A percentile compares a stretch with the other conserved stretches of the same genome.
These are phyloP conservation scores for Elaeis guineensis DNA, from an alignment of 176 grass and related monocot genomes.

Conservation along the genomic window DNA sequence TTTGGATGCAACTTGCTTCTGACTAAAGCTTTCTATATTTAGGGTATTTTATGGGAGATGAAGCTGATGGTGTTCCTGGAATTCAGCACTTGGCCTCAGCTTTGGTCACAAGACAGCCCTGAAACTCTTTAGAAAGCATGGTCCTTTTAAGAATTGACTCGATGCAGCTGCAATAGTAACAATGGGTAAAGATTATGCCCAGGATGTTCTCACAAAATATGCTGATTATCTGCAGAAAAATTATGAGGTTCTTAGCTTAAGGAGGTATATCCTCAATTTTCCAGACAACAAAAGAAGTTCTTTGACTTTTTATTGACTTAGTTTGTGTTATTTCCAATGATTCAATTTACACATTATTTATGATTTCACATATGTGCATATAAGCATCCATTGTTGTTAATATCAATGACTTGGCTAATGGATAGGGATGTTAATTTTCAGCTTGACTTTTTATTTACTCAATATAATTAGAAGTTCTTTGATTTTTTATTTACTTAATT, in stretches of 20 bases:
- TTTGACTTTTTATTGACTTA: background rate
- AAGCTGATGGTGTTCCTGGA: slow-evolving; percentile 83
- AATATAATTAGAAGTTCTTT: background rate
- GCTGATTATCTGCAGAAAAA: slow-evolving; percentile 83
- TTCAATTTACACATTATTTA: no score
- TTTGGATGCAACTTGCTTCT: background rate
- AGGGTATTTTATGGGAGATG: slow-evolving; percentile 73
- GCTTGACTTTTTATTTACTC: no score
- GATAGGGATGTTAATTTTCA: no score
- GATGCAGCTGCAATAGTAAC: slow-evolving; percentile 57
- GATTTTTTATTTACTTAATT: background rate
- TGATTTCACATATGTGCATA: no score
- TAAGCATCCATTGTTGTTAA: no score
- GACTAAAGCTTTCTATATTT: background rate
- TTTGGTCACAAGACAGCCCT: slow-evolving; percentile 82
- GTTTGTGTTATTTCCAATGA: background rate
- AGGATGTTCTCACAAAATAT: slow-evolving; percentile 70
- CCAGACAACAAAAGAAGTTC: background rate
- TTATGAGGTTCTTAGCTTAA: slow-evolving; percentile 77
- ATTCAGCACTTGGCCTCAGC: slow-evolving; percentile 67
- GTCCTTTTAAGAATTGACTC: slow-evolving; percentile 74
- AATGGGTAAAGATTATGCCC: slow-evolving; percentile 80
- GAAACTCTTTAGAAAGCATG: slow-evolving; percentile 84
- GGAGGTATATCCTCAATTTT: slow-evolving; percentile 34
- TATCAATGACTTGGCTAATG: no score